Evolutionary conservation across 1,139 yeast genomes (phyloP), one percentile per base, ranked within the genome.

Genomic region (Pichia sp.): DNA sequence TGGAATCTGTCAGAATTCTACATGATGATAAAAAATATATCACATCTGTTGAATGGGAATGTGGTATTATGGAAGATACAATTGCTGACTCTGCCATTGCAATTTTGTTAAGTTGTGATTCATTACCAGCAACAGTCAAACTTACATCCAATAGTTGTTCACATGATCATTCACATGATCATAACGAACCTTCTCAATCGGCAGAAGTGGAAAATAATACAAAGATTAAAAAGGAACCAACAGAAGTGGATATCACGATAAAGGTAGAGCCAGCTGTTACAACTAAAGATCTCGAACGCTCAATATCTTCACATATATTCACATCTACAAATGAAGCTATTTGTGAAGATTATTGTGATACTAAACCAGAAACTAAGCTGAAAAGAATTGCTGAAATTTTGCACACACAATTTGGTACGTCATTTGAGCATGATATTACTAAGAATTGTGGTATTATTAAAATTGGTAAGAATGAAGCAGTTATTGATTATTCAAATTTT

Each of bases 41-140:
- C 25, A 78, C 82, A 18, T 74, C 82, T 0, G 82, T 92, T 23
- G 95, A 88, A 64, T 92, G 99, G 99, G 78, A 82, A 25, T 92
- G 95, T 56, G 94, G 90, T 53, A 73, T 87, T 47, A 79, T 89
- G 72, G 90, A 88, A 48, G 98, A 92, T 59, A 85, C 97, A 0
- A 79, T 92, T 57, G 98, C 98, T 0, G 99, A 92, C 62, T 84
- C 97, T 40, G 87, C 89, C 3, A 77, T 94, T 52, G 96, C 97
- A 1, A 88, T 92, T 40, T 68, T 92, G 35, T 76, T 92, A 64
- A 86, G 96, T 40, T 94, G 92, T 40, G 98, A 92, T 62, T 83
- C 96, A 0, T 83, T 96, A 0, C 97, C 97, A 3, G 95, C 96
- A 0, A 87, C 97, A 6, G 96, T 92, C 26, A 92, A 89, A 61